phyloP scores from a whole-genome alignment of 75 land plant genomes.

The Larix kaempferi region DNA sequence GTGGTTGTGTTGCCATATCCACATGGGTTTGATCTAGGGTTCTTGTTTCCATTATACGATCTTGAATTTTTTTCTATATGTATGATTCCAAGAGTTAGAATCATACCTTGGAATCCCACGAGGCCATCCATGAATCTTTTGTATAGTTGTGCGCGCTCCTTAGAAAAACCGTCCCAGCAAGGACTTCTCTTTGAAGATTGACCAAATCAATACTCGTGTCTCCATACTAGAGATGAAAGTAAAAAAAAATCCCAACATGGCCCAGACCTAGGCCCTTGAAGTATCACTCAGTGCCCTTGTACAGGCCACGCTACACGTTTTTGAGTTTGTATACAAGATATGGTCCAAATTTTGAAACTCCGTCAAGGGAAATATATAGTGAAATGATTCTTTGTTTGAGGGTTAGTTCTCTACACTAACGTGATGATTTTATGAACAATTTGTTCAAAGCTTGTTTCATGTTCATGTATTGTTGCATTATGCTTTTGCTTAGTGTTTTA shows the following conservation, averaged over 20 bases:
- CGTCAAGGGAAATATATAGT: background rate
- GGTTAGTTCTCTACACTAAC: no score
- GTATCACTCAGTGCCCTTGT: background rate
- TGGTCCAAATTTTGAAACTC: background rate
- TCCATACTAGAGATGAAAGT: conserved; percentile 2
- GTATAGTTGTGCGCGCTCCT: background rate
- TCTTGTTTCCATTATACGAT: no score
- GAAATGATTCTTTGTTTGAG: no score
- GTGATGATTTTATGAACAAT: no score
- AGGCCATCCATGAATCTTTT: conserved; percentile 1
- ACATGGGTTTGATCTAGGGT: no score
- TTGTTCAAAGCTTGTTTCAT: no score
- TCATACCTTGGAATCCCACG: background rate
- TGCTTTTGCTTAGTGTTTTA: no score
- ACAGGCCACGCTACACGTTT: background rate
- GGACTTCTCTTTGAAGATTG: no score
- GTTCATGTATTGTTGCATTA: no score
- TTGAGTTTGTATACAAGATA: background rate
- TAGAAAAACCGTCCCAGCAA: no score
- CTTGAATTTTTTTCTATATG: no score
- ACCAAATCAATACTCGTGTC: background rate
- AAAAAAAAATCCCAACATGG: background rate
- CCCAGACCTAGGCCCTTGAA: background rate
- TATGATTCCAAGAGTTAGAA: conserved; percentile 1
- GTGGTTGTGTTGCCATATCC: no score